Percentiles rank a stretch among this genome's conserved stretches.
phyloP scores from a whole-genome alignment of 1,139 yeast species.

The Hyphopichia burtonii region DNA sequence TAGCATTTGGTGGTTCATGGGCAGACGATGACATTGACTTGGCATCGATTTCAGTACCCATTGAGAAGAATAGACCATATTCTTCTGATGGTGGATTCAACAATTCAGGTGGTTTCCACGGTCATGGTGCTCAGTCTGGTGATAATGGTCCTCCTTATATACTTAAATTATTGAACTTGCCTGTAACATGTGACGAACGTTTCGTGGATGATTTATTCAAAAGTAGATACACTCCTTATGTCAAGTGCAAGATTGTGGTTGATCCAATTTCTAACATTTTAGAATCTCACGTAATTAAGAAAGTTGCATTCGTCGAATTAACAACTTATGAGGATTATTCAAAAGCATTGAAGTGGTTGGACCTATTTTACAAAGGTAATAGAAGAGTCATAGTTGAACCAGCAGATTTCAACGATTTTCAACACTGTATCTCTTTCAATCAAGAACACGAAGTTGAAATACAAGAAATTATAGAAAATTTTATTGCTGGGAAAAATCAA shows the following conservation, averaged over 20 bases:
- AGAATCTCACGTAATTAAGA: constrained; percentile 40
- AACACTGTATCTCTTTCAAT: constrained; percentile 42
- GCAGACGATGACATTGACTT: constrained; percentile 76
- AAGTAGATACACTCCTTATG: constrained; percentile 40
- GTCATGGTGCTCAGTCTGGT: constrained; percentile 5
- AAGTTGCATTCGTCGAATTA: constrained; percentile 65
- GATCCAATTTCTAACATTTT: constrained; percentile 44
- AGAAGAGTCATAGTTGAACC: constrained; percentile 43
- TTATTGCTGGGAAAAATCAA: constrained; percentile 21
- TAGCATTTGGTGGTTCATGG: constrained; percentile 64
- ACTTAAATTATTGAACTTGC: constrained; percentile 52
- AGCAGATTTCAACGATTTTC: constrained; percentile 52
- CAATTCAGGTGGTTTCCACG: constrained; percentile 8
- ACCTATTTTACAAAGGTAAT: constrained; percentile 38
- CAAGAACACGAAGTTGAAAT: constrained; percentile 33
- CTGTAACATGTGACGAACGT: constrained; percentile 36
- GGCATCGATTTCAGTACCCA: constrained; percentile 63
- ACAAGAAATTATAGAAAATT: constrained; percentile 30
- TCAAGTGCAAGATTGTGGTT: constrained; percentile 41
- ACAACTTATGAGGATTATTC: constrained; percentile 44
- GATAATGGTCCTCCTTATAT: constrained; percentile 56
- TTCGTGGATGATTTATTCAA: constrained; percentile 44
- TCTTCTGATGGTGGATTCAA: constrained; percentile 9
- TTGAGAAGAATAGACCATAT: constrained; percentile 26
- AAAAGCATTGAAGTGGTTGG: constrained; percentile 47